Evolutionary conservation across 176 grass and related monocot species (phyloP).

Genomic region (Calamus simplicifolius): DNA sequence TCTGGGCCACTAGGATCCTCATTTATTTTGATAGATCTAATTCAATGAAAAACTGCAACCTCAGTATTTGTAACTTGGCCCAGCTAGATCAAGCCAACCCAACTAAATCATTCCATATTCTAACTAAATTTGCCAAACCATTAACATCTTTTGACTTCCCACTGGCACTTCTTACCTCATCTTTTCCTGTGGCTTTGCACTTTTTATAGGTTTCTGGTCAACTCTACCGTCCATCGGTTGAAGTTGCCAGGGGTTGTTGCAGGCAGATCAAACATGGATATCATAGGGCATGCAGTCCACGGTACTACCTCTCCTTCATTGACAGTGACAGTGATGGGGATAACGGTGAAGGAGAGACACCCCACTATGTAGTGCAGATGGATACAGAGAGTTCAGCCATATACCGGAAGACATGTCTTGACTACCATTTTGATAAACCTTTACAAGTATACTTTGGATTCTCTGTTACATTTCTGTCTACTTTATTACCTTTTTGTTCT

Average conservation of each 20-base stretch:
- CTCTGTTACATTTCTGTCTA: not conserved
- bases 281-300: not conserved
- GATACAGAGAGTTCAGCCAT: slow-evolving; percentile 4
- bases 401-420: slow-evolving; percentile 3
- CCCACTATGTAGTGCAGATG: not conserved
- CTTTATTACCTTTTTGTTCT: not conserved
- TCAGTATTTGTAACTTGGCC: too few relatives aligned
- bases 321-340: not conserved
- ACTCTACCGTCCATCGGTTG: not conserved
- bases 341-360: not conserved
- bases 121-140: too few relatives aligned
- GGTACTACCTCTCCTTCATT: not conserved
- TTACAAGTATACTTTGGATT: not conserved
- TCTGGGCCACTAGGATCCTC: too few relatives aligned
- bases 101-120: too few relatives aligned
- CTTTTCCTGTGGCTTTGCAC: too few relatives aligned
- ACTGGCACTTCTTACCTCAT: too few relatives aligned
- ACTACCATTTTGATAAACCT: slow-evolving; percentile 2
- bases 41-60: too few relatives aligned
- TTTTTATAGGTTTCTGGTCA: too few relatives aligned
- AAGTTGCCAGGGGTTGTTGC: not conserved
- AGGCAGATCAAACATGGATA: not conserved
- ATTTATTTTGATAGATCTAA: too few relatives aligned
- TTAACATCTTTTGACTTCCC: too few relatives aligned
- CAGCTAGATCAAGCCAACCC: too few relatives aligned